Evolutionary conservation across 108 stramenopile genomes (phyloP).

Genomic region (Halocafeteria seosinensis): DNA sequence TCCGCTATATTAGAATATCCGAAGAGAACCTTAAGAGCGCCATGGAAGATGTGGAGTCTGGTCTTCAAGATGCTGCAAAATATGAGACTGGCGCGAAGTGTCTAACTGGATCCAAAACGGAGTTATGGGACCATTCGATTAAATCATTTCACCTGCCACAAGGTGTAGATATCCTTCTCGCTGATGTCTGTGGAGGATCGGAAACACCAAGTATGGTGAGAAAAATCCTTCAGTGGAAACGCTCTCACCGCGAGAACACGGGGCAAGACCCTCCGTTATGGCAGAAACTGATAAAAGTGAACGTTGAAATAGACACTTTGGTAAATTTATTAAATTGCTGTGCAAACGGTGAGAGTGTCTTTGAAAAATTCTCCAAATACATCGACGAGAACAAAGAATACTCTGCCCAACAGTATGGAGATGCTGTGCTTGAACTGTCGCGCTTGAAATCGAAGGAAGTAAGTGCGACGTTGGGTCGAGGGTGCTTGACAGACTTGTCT

Average conservation of each 20-base stretch:
- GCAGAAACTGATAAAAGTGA: no score
- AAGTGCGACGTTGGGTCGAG: no score
- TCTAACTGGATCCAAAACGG: conserved; percentile 1
- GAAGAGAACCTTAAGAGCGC: conserved; percentile 37
- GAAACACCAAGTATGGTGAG: conserved; percentile 80
- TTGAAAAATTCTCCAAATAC: no score
- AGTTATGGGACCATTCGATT: conserved; percentile 29
- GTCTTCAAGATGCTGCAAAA: conserved; percentile 2
- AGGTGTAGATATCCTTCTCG: conserved; percentile 56
- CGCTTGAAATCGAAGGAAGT: no score
- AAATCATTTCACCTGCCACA: conserved; percentile 40
- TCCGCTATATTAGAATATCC: conserved; percentile 63
- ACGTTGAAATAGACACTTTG: no score
- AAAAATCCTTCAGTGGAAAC: conserved; percentile 58
- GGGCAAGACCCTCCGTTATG: no score
- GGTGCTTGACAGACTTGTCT: no score
- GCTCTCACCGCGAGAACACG: background rate
- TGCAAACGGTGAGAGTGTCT: no score
- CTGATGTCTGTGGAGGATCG: conserved; percentile 80
- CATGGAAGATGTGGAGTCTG: conserved; percentile 27
- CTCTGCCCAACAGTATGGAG: no score
- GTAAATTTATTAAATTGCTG: no score
- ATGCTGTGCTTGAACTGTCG: no score
- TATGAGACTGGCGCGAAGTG: conserved; percentile 1
- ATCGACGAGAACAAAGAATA: no score